phyloP scores from a whole-genome alignment of 2,329 filamentous ascomycete species.

The Xylariaceae sp. region DNA sequence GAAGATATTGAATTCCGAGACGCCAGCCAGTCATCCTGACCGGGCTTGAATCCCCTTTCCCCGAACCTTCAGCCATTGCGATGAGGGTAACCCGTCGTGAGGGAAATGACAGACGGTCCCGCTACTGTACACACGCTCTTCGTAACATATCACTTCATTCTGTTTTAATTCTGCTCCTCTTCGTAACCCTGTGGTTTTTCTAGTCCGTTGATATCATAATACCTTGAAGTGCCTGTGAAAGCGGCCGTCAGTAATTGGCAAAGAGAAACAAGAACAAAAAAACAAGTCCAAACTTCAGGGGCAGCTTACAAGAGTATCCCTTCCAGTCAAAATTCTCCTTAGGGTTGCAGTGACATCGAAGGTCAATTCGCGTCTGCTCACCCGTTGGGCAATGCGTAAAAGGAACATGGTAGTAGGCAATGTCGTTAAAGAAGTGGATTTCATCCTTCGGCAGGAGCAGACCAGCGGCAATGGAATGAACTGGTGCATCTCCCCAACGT shows the following conservation, averaged over 20 bases:
- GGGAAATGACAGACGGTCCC: constrained; percentile 20
- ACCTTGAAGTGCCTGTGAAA: constrained; percentile 69
- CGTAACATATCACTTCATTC: constrained; percentile 8
- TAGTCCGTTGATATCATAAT: constrained; percentile 75
- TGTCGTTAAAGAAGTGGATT: constrained; percentile 98
- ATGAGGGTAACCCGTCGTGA: constrained; percentile 22
- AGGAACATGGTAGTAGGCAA: constrained; percentile 95
- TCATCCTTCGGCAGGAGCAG: constrained; percentile 87
- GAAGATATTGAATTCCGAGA: constrained; percentile 25
- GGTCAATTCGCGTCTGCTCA: constrained; percentile 74
- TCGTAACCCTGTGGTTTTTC: constrained; percentile 83
- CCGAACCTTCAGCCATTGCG: constrained; percentile 11
- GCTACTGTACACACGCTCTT: constrained; percentile 16
- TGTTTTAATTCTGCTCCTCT: constrained; percentile 48
- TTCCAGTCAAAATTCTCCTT: constrained; percentile 99
- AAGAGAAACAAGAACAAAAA: background rate
- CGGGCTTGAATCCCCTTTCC: constrained; percentile 14
- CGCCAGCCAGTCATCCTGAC: constrained; percentile 24
- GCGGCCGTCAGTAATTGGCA: background rate
- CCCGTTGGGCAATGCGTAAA: constrained; percentile 97
- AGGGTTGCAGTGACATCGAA: constrained; percentile 92
- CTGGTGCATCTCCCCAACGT: constrained; percentile 94
- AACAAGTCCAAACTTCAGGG: background rate
- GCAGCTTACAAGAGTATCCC: constrained; percentile 80
- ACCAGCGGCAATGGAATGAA: constrained; percentile 92